Evolutionary conservation across 169 alveolate genomes (phyloP).

Genomic region (Plasmodium reichenowi): DNA sequence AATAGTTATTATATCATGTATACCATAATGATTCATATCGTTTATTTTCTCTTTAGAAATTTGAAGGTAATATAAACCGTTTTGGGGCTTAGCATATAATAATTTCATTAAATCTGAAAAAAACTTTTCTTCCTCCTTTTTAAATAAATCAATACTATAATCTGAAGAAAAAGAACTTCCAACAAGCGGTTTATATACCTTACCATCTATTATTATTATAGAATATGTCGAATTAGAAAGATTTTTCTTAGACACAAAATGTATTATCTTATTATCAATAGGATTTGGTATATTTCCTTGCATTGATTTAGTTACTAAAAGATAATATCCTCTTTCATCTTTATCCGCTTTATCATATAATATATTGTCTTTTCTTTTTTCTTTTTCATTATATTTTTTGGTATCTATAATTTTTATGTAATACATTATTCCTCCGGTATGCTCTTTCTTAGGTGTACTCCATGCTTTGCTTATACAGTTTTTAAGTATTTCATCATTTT

Average conservation of each 20-base stretch:
- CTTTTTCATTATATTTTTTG: neutral
- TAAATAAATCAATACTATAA: too few species aligned
- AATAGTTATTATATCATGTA: neutral
- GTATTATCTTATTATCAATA: neutral
- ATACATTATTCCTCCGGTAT: neutral
- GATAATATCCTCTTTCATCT: constrained; percentile 4
- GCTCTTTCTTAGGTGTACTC: constrained; percentile 1
- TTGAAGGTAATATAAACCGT: constrained; percentile 24
- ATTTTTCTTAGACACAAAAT: neutral
- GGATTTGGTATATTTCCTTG: neutral
- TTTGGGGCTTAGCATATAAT: constrained; percentile 8
- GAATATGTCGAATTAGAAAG: neutral
- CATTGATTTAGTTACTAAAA: neutral
- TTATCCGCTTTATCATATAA: neutral
- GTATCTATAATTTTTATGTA: constrained; percentile 7
- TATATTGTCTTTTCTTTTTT: neutral
- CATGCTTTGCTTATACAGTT: constrained; percentile 44
- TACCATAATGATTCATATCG: neutral
- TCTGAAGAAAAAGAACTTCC: neutral
- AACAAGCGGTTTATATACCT: neutral
- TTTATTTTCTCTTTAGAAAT: neutral
- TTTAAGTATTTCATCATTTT: neutral
- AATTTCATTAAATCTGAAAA: constrained; percentile 13
- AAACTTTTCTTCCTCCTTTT: neutral
- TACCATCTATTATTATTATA: neutral